Percentiles rank a stretch among this genome's conserved stretches.
phyloP scores from a whole-genome alignment of 345 rosid species.

The Eucalyptus brandiana region DNA sequence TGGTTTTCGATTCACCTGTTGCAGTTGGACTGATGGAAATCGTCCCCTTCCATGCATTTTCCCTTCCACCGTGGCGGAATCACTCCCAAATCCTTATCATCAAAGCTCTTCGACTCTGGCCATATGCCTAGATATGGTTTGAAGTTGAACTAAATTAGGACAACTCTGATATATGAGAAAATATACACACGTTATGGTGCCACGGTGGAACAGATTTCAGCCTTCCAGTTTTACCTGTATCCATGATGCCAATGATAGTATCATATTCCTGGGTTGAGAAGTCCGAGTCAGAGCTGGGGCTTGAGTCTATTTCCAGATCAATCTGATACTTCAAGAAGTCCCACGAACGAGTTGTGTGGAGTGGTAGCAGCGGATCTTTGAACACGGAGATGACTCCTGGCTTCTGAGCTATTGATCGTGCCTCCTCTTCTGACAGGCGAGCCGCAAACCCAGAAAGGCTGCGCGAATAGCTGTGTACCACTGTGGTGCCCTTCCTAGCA shows the following conservation, averaged over 20 bases:
- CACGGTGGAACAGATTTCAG: background rate
- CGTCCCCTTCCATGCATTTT: conserved; percentile 32
- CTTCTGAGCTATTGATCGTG: conserved; percentile 28
- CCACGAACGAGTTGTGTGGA: conserved; percentile 95
- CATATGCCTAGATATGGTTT: conserved; percentile 39
- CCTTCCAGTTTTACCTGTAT: conserved; percentile 31
- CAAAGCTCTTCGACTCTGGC: conserved; percentile 85
- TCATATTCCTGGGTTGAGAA: conserved; percentile 19
- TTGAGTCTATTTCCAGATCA: conserved; percentile 24
- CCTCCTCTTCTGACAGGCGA: conserved; percentile 59
- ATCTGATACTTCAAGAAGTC: conserved; percentile 71
- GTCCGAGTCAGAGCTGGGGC: conserved; percentile 14
- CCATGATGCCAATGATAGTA: conserved; percentile 57
- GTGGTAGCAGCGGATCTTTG: conserved; percentile 45
- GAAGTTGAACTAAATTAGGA: background rate
- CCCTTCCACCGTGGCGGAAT: conserved; percentile 71
- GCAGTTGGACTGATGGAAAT: conserved; percentile 42
- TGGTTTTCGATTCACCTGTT: conserved; percentile 29
- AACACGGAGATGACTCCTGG: conserved; percentile 66
- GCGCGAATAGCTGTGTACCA: conserved; percentile 34
- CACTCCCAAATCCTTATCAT: conserved; percentile 47
- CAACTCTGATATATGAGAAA: background rate
- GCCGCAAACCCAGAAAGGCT: conserved; percentile 85
- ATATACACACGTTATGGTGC: background rate
- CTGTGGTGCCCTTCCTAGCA: conserved; percentile 31